Base-by-base conservation (phyloP, 1,139 yeast genomes). In the Nakaseomyces bracarensis region DNA sequence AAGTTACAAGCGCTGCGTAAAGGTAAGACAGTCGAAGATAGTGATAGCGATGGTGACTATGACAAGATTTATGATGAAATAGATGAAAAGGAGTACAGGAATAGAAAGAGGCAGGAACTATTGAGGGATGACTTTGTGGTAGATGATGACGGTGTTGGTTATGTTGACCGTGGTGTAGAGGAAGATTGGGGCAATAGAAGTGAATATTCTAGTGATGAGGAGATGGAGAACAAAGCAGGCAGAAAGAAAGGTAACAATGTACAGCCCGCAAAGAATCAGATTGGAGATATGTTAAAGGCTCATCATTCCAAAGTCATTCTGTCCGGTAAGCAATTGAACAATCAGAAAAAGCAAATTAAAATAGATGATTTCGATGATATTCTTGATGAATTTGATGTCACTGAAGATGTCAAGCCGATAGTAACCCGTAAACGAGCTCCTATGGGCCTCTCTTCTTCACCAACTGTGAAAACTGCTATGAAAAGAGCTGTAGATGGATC, bases 101-200 rank as follows among this genome's bases (percentile, higher is more conserved):
- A 75, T 50, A 84, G 79, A 58, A 85, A 84, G 57, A 74, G 95
- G 51, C 76, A 82, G 46, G 86, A 87, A 47, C 69, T 91, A 43
- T 71, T 86, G 66, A 80, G 83, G 49, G 96, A 89, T 57, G 96
- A 89, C 58, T 91, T 91, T 59, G 91, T 91, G 39, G 95, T 86
- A 2, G 96, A 87, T 57, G 97, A 91, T 60, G 79, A 82, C 50
- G 95, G 95, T 11, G 81, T 79, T 50, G 70, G 69, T 1, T 91
- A 91, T 57, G 89, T 85, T 1, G 96, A 91, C 55, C 83, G 82
- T 39, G 97, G 97, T 41, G 85, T 74, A 11, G 94, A 89, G 53
- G 95, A 86, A 49, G 46, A 46, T 13, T 84, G 95, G 94, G 61
- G 53, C 19, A 52, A 50, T 14, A 52, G 52, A 34, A 53, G 45